Evolutionary conservation across 305 asterid species (phyloP).

Genomic region (Rubia occidens): DNA sequence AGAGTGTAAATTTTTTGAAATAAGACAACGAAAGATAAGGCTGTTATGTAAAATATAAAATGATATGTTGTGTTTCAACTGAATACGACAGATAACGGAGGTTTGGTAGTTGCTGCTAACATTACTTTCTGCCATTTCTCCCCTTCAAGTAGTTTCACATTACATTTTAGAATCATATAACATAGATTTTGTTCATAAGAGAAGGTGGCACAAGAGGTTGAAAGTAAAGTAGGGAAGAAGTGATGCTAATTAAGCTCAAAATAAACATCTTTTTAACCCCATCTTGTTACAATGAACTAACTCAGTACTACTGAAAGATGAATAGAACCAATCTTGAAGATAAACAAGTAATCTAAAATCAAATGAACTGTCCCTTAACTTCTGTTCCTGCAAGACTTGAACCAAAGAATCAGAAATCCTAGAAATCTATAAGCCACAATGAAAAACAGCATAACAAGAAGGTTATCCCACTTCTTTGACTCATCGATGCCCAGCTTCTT

Average conservation of each 20-base stretch:
- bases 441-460: constrained; percentile 53
- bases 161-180: no score
- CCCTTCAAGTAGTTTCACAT: no score
- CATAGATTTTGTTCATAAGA: no score
- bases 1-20: no score
- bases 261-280: neutral
- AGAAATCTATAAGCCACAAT: constrained; percentile 53
- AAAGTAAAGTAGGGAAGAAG: no score
- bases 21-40: no score
- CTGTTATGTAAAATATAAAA: no score
- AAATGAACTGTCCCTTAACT: constrained; percentile 14
- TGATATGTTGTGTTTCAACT: no score
- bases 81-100: no score
- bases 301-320: constrained; percentile 4
- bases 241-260: neutral
- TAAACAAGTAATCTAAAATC: neutral
- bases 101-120: no score
- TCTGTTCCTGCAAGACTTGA: constrained; percentile 40
- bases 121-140: no score
- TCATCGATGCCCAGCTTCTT: constrained; percentile 43
- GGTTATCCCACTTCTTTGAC: constrained; percentile 55
- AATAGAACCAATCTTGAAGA: neutral
- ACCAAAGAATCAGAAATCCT: constrained; percentile 56
- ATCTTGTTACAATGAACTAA: neutral
- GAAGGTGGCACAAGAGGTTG: no score